Percentiles rank a stretch among this genome's conserved stretches.
These are phyloP conservation scores for Torulaspora gathmanii DNA, from an alignment of 805 yeast genomes.

Conservation along the genomic window DNA sequence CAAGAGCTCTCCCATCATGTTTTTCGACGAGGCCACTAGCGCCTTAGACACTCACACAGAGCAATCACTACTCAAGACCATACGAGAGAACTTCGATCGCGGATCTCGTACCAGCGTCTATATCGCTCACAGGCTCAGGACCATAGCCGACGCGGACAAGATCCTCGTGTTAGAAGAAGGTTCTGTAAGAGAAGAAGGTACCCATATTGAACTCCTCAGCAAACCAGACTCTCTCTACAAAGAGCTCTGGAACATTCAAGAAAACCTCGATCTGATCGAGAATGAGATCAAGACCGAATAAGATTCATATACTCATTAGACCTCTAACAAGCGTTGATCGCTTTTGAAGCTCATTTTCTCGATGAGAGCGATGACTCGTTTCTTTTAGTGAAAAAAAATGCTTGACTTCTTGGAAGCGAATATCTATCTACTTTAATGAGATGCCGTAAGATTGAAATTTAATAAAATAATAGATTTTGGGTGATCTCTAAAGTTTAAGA, in stretches of 20 bases:
- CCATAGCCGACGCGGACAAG: slow-evolving; percentile 90
- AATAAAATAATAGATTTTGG: neutral
- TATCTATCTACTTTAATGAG: neutral
- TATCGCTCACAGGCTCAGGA: slow-evolving; percentile 90
- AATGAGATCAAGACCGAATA: slow-evolving; percentile 33
- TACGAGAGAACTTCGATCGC: slow-evolving; percentile 58
- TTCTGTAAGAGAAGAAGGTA: slow-evolving; percentile 80
- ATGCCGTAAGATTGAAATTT: neutral
- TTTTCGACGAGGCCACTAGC: slow-evolving; percentile 95
- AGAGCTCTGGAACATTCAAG: slow-evolving; percentile 90
- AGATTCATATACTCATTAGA: slow-evolving; percentile 3
- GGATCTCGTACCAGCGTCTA: slow-evolving; percentile 69
- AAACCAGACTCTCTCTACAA: slow-evolving; percentile 60
- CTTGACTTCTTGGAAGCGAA: slow-evolving; percentile 4
- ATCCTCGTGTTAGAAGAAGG: slow-evolving; percentile 84
- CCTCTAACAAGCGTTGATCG: neutral
- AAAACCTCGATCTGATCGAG: slow-evolving; percentile 53
- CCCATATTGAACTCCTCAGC: slow-evolving; percentile 58
- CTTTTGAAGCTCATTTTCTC: neutral
- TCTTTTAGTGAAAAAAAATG: slow-evolving; percentile 5
- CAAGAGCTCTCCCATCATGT: slow-evolving; percentile 82
- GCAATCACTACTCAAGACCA: slow-evolving; percentile 71
- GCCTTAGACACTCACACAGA: slow-evolving; percentile 97
- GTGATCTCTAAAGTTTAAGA: neutral
- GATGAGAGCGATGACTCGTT: neutral